These are phyloP conservation scores for Candida sojae DNA, from an alignment of 1,139 yeast species.

Conservation along the genomic window DNA sequence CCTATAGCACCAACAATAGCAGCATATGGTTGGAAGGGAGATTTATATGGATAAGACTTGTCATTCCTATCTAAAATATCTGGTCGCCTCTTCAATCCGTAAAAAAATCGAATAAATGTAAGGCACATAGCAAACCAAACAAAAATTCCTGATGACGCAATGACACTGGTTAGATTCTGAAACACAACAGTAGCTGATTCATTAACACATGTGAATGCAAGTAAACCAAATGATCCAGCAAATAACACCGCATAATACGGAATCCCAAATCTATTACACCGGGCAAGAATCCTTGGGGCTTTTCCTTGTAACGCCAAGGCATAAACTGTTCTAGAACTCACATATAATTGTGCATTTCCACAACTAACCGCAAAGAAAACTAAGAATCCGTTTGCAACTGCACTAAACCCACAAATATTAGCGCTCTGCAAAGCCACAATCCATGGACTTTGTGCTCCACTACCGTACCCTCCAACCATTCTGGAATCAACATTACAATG, in stretches of 20 bases:
- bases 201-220: constrained; percentile 61
- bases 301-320: constrained; percentile 72
- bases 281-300: constrained; percentile 61
- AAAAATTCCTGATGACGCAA: constrained; percentile 69
- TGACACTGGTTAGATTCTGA: constrained; percentile 61
- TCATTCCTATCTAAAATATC: constrained; percentile 66
- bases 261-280: constrained; percentile 65
- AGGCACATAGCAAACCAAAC: constrained; percentile 85
- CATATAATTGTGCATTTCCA: constrained; percentile 76
- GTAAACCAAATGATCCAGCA: constrained; percentile 59
- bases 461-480: constrained; percentile 51
- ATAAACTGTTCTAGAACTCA: constrained; percentile 76
- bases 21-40: constrained; percentile 76
- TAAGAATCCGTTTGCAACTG: constrained; percentile 65
- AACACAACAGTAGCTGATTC: constrained; percentile 65
- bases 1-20: constrained; percentile 69
- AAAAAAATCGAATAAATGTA: constrained; percentile 68
- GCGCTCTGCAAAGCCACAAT: constrained; percentile 74
- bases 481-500: constrained; percentile 35
- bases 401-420: constrained; percentile 61
- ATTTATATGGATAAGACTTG: constrained; percentile 70
- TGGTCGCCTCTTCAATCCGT: constrained; percentile 66
- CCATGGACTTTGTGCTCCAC: constrained; percentile 78
- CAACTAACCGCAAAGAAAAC: constrained; percentile 77
- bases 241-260: constrained; percentile 71